Evolutionary conservation across 257 asterid species (phyloP), one percentile per base, ranked within the genome.

Genomic region (Cruciata laevipes): DNA sequence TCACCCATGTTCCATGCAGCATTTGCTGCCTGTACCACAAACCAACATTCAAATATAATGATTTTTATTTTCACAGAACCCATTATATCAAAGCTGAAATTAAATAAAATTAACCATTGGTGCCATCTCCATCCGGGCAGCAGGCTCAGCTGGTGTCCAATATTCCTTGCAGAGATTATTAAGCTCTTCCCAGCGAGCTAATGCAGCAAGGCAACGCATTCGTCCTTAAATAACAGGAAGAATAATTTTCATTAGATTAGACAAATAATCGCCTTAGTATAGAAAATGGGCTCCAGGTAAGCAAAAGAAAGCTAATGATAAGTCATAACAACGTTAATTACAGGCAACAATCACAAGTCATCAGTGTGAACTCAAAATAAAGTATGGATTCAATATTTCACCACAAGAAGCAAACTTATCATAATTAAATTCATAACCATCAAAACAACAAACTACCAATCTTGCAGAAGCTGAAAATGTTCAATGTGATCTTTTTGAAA

Each of bases 1-100:
- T 94, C 99, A 58, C 97, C 96, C 99, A 94, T 94, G 92, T 94
- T 90, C 99, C 99, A 94, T 76, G 99, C 99, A 87, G 97, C 96
- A 70, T 3, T 73, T 71, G 99, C 97, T 84, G 99, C 99, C 99
- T 94, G 78, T n/a, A 67, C 66, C 51, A 61, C 13, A 21, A 38
- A 73, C 24, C 63, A 76, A 61, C 30, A 51, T n/a, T 67, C 62
- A 32, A 21, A 68, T 68, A 73, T 33, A 33, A 2, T 47, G 53
- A 38, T 32, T 32, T 68, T n/a, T 7, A n/a, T 16, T 21, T 47
- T 47, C 40, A 33, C 53, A 31, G 51, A n/a, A 37, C 63, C 44
- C 64, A 17, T 37, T 58, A 61, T 12, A 47, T 31, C 47, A 16
- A 24, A 37, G 21, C 32, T 35, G 31, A 27, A 57, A 12, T 59